phyloP scores from a whole-genome alignment of 192 early-diverging fungal species.

The Entomortierella chlamydospora region DNA sequence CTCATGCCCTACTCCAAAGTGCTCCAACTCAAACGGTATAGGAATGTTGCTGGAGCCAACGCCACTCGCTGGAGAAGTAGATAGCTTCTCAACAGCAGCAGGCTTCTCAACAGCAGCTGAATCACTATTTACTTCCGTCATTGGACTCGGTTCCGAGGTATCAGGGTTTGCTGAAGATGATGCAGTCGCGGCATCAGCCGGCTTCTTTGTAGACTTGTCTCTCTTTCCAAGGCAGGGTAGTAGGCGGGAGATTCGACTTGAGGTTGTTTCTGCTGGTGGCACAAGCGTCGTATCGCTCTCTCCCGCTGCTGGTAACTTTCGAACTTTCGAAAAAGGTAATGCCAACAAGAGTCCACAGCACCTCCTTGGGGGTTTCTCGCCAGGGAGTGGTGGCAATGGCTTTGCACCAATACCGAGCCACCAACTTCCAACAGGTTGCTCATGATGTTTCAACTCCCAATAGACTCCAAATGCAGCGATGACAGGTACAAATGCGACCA shows the following conservation, averaged over 20 bases:
- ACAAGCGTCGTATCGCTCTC: background rate
- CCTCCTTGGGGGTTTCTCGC: constrained; percentile 23
- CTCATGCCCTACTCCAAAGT: constrained; percentile 12
- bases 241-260: background rate
- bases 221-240: background rate
- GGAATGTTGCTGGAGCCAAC: background rate
- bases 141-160: background rate
- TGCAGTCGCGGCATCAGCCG: background rate
- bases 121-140: background rate
- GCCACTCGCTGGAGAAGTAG: background rate
- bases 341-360: constrained; percentile 16
- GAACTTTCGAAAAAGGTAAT: background rate
- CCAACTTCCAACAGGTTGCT: constrained; percentile 37
- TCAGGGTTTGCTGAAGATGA: too few relatives aligned
- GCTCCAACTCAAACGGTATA: background rate
- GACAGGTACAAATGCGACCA: constrained; percentile 41
- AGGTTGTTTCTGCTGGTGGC: background rate
- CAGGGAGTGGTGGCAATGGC: constrained; percentile 30
- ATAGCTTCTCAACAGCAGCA: too few relatives aligned
- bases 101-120: background rate
- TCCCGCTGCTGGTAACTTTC: background rate
- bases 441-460: constrained; percentile 50
- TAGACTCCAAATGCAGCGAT: constrained; percentile 46
- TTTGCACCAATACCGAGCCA: constrained; percentile 42
- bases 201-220: constrained; percentile 9